Conservation (phyloP, 192 early-diverging fungal genomes). For the Dissophora globulifera region DNA sequence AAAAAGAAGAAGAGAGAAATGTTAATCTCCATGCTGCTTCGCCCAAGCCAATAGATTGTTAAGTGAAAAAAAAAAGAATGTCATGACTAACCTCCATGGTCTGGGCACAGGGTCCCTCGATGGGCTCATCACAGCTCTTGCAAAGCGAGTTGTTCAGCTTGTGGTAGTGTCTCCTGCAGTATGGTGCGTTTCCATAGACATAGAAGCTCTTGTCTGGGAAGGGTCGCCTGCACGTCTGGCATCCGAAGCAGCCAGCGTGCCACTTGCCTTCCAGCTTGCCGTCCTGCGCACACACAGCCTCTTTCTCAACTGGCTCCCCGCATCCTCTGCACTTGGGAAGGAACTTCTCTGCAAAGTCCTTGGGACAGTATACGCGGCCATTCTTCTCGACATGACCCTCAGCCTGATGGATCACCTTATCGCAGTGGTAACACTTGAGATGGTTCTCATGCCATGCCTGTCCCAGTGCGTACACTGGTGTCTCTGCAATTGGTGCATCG, state of each 20-base stretch:
- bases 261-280: constrained; percentile 74
- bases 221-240: constrained; percentile 72
- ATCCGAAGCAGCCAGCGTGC: constrained; percentile 80
- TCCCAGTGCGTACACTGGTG: constrained; percentile 70
- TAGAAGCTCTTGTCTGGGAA: constrained; percentile 90
- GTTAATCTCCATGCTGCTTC: background rate
- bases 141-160: constrained; percentile 88
- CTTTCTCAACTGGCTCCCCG: constrained; percentile 69
- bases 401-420: constrained; percentile 66
- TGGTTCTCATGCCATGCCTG: constrained; percentile 72
- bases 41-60: background rate
- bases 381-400: constrained; percentile 68
- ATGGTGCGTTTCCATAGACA: constrained; percentile 86
- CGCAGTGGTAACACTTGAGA: constrained; percentile 74
- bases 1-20: background rate
- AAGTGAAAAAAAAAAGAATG: background rate
- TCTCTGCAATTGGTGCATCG: constrained; percentile 26
- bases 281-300: constrained; percentile 78
- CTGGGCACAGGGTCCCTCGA: constrained; percentile 92
- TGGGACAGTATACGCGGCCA: constrained; percentile 71
- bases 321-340: constrained; percentile 77
- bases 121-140: constrained; percentile 78
- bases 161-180: constrained; percentile 89
- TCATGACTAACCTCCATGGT: constrained; percentile 68
- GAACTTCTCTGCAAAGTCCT: constrained; percentile 73